These are phyloP conservation scores for Oryza australiensis DNA, from an alignment of 176 grass and related monocot genomes.

Conservation along the genomic window DNA sequence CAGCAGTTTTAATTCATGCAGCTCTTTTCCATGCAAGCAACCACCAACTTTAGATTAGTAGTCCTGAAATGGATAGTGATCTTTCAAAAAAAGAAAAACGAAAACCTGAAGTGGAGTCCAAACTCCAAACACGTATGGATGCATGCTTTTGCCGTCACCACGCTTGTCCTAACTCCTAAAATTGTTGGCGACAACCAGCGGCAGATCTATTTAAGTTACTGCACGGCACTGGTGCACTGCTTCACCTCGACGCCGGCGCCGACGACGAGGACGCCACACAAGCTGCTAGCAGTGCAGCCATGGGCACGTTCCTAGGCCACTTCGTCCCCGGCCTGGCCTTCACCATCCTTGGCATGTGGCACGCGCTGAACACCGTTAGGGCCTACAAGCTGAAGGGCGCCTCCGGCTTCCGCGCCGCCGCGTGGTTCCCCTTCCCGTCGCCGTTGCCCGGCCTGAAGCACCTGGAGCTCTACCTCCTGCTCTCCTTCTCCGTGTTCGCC, in stretches of 20 bases:
- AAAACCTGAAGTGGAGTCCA: conserved; percentile 25
- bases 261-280: neutral
- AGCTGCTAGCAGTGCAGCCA: conserved; percentile 17
- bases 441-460: conserved; percentile 42
- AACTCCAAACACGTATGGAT: neutral
- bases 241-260: neutral
- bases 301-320: conserved; percentile 81
- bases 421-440: conserved; percentile 67
- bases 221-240: neutral
- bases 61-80: neutral
- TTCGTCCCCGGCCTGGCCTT: conserved; percentile 70
- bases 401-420: conserved; percentile 61
- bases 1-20: neutral
- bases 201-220: conserved; percentile 40
- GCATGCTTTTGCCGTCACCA: neutral
- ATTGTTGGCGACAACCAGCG: neutral
- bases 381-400: conserved; percentile 68
- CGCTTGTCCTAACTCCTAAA: conserved; percentile 10
- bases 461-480: conserved; percentile 78
- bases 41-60: neutral
- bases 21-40: conserved; percentile 20
- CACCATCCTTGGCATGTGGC: conserved; percentile 80
- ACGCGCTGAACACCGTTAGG: conserved; percentile 61
- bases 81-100: no score
- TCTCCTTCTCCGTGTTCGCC: conserved; percentile 64